Conservation (phyloP, 1,284 basidiomycete species). For the Ustilago nuda region DNA sequence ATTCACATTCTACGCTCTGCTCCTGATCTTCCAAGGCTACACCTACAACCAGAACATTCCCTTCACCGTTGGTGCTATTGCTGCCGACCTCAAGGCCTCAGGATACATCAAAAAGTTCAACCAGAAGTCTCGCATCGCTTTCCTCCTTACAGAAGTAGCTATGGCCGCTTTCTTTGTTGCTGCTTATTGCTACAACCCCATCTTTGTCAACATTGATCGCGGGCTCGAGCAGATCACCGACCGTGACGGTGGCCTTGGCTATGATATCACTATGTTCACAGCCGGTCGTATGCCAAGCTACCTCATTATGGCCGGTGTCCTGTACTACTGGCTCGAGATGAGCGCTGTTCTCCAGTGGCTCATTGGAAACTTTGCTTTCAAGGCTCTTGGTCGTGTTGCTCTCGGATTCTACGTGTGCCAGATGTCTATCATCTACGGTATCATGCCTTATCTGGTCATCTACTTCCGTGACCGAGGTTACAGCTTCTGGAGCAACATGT, state of each 20-base stretch:
- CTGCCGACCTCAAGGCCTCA: constrained; percentile 70
- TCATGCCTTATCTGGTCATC: constrained; percentile 70
- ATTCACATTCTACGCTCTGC: constrained; percentile 66
- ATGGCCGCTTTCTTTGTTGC: constrained; percentile 67
- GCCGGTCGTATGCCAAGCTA: constrained; percentile 48
- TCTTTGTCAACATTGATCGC: constrained; percentile 64
- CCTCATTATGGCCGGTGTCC: constrained; percentile 50
- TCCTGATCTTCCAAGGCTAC: constrained; percentile 48
- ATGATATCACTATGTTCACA: constrained; percentile 46
- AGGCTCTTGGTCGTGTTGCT: constrained; percentile 70
- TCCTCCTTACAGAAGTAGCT: constrained; percentile 64
- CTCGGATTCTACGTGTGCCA: constrained; percentile 71
- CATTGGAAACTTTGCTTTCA: constrained; percentile 68
- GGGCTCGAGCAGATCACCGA: constrained; percentile 66
- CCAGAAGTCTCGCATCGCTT: constrained; percentile 69
- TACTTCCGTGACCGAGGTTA: constrained; percentile 65
- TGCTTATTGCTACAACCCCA: constrained; percentile 68
- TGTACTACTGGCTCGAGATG: constrained; percentile 70
- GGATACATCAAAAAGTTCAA: constrained; percentile 70
- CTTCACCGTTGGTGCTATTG: constrained; percentile 69
- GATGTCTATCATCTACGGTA: constrained; percentile 70
- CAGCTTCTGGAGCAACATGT: constrained; percentile 70
- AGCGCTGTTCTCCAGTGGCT: constrained; percentile 71
- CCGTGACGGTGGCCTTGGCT: constrained; percentile 68
- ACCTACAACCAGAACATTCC: constrained; percentile 44